Base-by-base conservation (phyloP, 2,329 filamentous ascomycete species). In the Colletotrichum filicis region DNA sequence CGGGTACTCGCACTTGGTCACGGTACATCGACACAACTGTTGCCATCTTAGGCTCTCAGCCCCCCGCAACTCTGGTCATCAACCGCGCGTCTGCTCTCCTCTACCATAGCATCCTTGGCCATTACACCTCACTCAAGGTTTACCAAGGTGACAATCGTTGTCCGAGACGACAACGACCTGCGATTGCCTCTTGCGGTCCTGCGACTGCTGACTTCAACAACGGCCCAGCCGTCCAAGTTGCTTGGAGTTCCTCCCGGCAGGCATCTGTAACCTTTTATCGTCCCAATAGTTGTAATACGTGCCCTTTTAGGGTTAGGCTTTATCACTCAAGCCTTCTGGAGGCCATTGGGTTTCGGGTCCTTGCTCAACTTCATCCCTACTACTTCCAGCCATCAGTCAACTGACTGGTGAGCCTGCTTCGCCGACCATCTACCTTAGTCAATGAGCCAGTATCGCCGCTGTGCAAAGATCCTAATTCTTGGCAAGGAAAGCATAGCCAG, bases 241-340 rank as follows among this genome's bases (percentile, higher is more conserved):
- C 22, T 30, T 28, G 49, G 55, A 65, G 24, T 52, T 65, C 52
- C 49, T 66, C 42, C 60, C 66, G 46, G 60, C 66, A 66, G 56
- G 60, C 66, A 66, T 68, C 11, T 19, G 26, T 30, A 71, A 66
- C 66, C 26, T 70, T 65, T 55, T 64, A 30, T 66, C 66, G 57
- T 73, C 71, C 42, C 46, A 73, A 71, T 60, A 30, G 32, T 26
- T 5, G 30, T 52, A 59, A 8, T 56, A 46, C 30, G 37, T 69
- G 28, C 35, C 37, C n/a, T 22, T 52, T 56, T 26, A 52, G 55
- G 46, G 55, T 46, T 64, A 58, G 37, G 19, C n/a, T 53, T 59
- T 30, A n/a, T 69, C 22, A 63, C 66, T 59, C 60, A n/a, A 55
- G 37, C 59, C 37, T 60, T 32, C 59, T 37, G 30, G 14, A 32